phyloP scores from a whole-genome alignment of 345 rosid genomes.

The Nasturtium officinale region DNA sequence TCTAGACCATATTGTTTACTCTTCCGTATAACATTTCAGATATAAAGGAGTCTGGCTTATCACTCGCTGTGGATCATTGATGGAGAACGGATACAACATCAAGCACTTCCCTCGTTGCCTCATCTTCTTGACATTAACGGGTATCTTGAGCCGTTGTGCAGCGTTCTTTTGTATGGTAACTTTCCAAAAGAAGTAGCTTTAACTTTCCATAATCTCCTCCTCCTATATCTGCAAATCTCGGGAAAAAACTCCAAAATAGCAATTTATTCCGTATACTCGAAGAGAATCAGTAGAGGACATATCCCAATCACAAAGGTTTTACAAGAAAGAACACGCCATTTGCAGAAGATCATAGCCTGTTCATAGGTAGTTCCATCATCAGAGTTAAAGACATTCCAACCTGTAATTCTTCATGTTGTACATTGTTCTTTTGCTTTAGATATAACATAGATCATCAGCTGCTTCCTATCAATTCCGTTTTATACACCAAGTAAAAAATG shows the following conservation, averaged over 20 bases:
- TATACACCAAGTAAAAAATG: constrained; percentile 30
- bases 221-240: constrained; percentile 31
- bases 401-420: constrained; percentile 40
- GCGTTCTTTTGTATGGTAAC: constrained; percentile 71
- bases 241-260: constrained; percentile 15
- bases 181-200: constrained; percentile 60
- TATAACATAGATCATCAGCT: constrained; percentile 26
- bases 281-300: constrained; percentile 28
- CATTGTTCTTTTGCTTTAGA: constrained; percentile 28
- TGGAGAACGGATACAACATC: constrained; percentile 65
- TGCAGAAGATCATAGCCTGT: constrained; percentile 31
- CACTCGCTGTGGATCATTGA: constrained; percentile 84
- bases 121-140: constrained; percentile 56
- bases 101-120: constrained; percentile 66
- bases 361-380: constrained; percentile 34
- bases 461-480: constrained; percentile 6
- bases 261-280: constrained; percentile 20
- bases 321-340: constrained; percentile 28
- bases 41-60: constrained; percentile 96
- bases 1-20: constrained; percentile 21
- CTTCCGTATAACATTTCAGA: constrained; percentile 46
- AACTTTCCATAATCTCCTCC: constrained; percentile 12
- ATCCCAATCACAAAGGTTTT: constrained; percentile 17
- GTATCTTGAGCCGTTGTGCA: constrained; percentile 55
- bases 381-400: constrained; percentile 22